Base-by-base conservation (phyloP, 164 flowering plant species). In the Magnolia sinica region DNA sequence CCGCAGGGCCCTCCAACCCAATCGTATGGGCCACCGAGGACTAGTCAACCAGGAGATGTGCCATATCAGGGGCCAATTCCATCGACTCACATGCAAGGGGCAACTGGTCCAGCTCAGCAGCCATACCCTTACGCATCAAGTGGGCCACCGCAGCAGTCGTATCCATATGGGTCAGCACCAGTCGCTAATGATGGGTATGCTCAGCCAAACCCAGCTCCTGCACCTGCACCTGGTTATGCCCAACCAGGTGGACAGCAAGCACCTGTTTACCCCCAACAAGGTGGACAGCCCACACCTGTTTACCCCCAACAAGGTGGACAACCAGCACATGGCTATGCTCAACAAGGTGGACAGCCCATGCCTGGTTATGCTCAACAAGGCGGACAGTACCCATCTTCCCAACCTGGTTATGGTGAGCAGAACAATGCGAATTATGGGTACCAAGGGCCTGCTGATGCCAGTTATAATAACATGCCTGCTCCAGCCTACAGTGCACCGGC, bases 401-500 rank as follows among this genome's bases (percentile, higher is more conserved):
- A 91, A 76, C 89, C 83, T 22, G 91, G 82, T 66, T 91, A 94
- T 63, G 29, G 83, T 29, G 95, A 91, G 69, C 97, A 88, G 79
- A 83, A 59, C 76, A 87, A 68, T 80, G 86, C 85, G 11, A 80
- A 76, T 45, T 89, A 89, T 84, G 77, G 87, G 5, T 89, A 90
- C 74, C 95, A 89, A 79, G 89, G 78, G 1, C 68, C 87, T 11
- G 80, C 85, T 27, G 97, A 88, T 66, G 78, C 89, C 5, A 81
- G 73, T 27, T 80, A 80, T 65, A 55, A 52, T 70, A 76, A 16
- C 50, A 20, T 61, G 50, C 68, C 71, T 31, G 72, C 50, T 23
- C 50, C 65, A n/a, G 85, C 76, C 22, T 89, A 92, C 82, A 82
- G 82, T 72, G 88, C 88, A 58, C 84, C 86, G 73, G 75, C 85